phyloP scores from a whole-genome alignment of 441 rosid species.

The Heliophila coronopifolia region DNA sequence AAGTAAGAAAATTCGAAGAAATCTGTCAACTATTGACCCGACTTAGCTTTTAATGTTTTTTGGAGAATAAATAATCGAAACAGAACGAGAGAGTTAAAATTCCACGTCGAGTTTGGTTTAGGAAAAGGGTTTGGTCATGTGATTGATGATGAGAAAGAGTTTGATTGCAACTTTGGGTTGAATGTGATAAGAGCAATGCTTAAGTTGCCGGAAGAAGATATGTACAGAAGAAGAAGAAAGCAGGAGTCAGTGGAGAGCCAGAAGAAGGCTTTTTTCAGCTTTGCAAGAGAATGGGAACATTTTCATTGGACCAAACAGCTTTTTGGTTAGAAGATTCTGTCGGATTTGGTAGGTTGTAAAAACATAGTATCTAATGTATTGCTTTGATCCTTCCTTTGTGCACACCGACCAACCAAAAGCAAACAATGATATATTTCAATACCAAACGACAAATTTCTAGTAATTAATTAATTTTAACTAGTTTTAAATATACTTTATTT shows the following conservation, averaged over 20 bases:
- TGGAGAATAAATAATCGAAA: too few relatives aligned
- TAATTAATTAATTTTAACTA: too few relatives aligned
- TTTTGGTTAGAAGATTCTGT: conserved; percentile 37
- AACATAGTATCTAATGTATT: neutral
- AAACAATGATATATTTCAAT: too few relatives aligned
- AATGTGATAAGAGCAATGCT: conserved; percentile 88
- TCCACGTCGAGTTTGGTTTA: conserved; percentile 81
- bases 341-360: neutral
- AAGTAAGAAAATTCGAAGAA: too few relatives aligned
- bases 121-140: conserved; percentile 77
- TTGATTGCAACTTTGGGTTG: conserved; percentile 68
- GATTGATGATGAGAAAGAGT: conserved; percentile 74
- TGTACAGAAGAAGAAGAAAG: conserved; percentile 63
- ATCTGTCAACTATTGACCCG: too few relatives aligned
- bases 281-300: conserved; percentile 59
- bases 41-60: too few relatives aligned
- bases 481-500: too few relatives aligned
- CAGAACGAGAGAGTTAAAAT: too few relatives aligned
- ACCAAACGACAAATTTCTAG: too few relatives aligned
- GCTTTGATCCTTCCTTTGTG: too few relatives aligned
- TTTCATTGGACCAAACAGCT: conserved; percentile 88
- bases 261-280: conserved; percentile 49
- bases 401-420: too few relatives aligned
- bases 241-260: conserved; percentile 56
- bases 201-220: conserved; percentile 63